Evolutionary conservation across 2,329 filamentous ascomycete species (phyloP).

Genomic region (Coniochaeta sp.): DNA sequence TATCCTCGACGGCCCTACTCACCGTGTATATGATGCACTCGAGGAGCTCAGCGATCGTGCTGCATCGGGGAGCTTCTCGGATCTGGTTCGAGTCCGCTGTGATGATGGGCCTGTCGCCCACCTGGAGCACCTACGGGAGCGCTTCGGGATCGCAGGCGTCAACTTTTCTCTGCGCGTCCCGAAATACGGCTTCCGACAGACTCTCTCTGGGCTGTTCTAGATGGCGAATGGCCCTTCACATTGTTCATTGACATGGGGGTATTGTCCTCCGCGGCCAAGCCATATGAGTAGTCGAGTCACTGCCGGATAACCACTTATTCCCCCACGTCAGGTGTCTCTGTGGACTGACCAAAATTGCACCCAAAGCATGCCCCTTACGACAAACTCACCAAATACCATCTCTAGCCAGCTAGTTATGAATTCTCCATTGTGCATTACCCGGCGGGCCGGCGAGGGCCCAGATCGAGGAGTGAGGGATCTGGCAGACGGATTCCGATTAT

Average conservation of each 20-base stretch:
- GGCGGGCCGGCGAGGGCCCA: no score
- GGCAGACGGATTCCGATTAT: no score
- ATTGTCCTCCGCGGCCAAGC: background rate
- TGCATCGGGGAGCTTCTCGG: background rate
- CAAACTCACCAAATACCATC: background rate
- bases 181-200: background rate
- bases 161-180: background rate
- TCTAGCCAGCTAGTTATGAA: no score
- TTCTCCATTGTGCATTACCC: no score
- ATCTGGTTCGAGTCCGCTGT: background rate
- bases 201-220: background rate
- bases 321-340: no score
- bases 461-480: no score
- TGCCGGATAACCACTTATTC: no score
- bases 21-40: background rate
- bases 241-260: background rate
- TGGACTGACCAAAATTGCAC: no score
- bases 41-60: background rate
- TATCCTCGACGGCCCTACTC: background rate
- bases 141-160: background rate
- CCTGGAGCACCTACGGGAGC: background rate
- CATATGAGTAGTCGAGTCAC: background rate
- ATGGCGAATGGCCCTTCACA: background rate
- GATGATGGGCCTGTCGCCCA: background rate
- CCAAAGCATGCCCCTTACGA: background rate